A percentile compares a stretch with the other conserved stretches of the same genome.
These are phyloP conservation scores for Arbutus unedo DNA, from an alignment of 148 eudicot species.

Conservation along the genomic window DNA sequence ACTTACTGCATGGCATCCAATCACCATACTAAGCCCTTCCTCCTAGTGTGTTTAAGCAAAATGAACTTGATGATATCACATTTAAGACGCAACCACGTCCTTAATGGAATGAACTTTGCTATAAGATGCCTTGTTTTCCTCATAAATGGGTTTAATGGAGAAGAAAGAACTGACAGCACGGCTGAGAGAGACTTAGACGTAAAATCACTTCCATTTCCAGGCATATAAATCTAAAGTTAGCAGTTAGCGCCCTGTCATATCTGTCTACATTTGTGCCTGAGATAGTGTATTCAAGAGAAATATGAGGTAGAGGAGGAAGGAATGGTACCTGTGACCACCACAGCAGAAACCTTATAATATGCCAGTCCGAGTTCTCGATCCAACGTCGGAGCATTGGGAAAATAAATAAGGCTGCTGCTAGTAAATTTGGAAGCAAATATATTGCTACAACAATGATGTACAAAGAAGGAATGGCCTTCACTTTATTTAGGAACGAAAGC, in stretches of 20 bases:
- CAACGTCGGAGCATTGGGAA: constrained; percentile 55
- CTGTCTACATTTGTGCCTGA: not conserved
- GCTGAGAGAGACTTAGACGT: not conserved
- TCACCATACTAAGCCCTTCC: constrained; percentile 3
- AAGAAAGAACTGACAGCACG: not conserved
- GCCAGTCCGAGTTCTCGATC: constrained; percentile 58
- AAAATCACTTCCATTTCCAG: not conserved
- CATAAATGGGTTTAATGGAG: not conserved
- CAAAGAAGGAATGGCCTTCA: constrained; percentile 59
- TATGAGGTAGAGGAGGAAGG: not conserved
- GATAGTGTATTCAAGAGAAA: not conserved
- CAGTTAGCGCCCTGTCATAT: not conserved
- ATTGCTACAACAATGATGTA: constrained; percentile 53
- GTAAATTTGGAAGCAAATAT: constrained; percentile 61
- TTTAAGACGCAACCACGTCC: not conserved
- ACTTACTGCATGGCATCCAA: not conserved
- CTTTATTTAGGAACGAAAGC: constrained; percentile 48
- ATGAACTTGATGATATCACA: not conserved
- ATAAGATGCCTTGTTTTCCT: not conserved
- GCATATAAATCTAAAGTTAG: not conserved
- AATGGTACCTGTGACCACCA: constrained; percentile 80
- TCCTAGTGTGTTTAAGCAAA: not conserved
- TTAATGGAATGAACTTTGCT: not conserved
- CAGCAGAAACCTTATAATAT: constrained; percentile 48
- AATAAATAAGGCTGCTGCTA: constrained; percentile 51